Base-by-base conservation (phyloP, 495 filamentous ascomycete genomes). In the Hyaloscypha variabilis region DNA sequence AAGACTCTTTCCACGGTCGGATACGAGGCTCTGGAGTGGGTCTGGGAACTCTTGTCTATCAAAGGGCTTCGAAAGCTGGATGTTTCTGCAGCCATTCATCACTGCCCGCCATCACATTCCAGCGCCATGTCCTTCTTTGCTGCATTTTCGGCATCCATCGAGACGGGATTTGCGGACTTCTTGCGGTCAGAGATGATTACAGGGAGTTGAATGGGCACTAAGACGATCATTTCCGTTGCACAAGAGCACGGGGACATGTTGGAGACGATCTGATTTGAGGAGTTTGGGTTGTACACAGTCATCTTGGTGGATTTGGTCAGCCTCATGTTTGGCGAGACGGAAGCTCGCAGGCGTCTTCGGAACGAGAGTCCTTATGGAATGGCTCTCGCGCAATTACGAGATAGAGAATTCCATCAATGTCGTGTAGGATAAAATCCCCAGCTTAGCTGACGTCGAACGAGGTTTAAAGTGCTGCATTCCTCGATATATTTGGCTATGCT, bases 1-100 rank as follows among this genome's bases (percentile, higher is more conserved):
- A 72, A 74, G 52, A 67, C 76, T 2, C 67, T 80, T 30, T 68
- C 69, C 51, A 73, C 69, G 50, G 69, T 76, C 52, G 69, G 69
- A 69, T 72, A 78, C 64, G 78, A 82, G 54, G 68, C 71, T 13
- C 67, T 86, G 55, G 81, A 85, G 26, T 87, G 84, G 84, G 76
- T 81, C 23, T 72, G 74, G 53, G 76, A 81, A 51, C 60, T 85
- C 30, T 61, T 75, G 17, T 73, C 70, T 23, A 69, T 85, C 59
- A 69, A 65, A 26, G 67, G 67, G 3, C 39, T 72, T 25, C 39
- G 51, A 11, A 67, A 69, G 19, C 53, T 72, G 25, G 64, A 69
- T 19, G 58, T 72, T 23, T 36, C n/a, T 19, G 64, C 66, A 6
- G 60, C 63, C 21, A 66, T 71, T 23, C 66, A 68, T 50, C 66